phyloP scores from a whole-genome alignment of 768 basidiomycete species.

The Termitomyces titanicus region DNA sequence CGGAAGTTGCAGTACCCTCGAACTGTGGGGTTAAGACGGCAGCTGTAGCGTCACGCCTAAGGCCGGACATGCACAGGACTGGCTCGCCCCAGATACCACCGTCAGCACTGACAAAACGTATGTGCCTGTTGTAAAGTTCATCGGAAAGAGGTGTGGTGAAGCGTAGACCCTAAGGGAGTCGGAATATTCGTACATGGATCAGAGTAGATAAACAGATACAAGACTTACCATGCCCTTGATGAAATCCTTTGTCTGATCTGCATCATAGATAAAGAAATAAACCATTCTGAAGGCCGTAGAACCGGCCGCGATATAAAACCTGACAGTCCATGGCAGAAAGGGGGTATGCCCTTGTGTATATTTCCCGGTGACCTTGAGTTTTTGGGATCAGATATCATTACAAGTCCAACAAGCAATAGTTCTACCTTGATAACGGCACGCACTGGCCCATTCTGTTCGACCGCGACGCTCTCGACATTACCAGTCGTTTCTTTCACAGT shows the following conservation, averaged over 20 bases:
- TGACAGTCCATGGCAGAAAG: constrained; percentile 32
- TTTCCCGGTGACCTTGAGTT: constrained; percentile 28
- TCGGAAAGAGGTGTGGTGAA: constrained; percentile 32
- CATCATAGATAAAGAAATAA: constrained; percentile 37
- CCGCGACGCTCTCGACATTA: constrained; percentile 23
- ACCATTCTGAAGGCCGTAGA: constrained; percentile 28
- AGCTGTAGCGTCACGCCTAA: constrained; percentile 34
- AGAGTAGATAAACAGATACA: background rate
- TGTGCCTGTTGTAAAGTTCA: constrained; percentile 30
- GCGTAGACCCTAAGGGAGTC: constrained; percentile 21
- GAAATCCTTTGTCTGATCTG: constrained; percentile 34
- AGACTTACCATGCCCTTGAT: constrained; percentile 30
- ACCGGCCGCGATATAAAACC: constrained; percentile 33
- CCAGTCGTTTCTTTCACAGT: constrained; percentile 22
- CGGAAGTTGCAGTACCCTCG: constrained; percentile 28
- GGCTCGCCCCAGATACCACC: constrained; percentile 37
- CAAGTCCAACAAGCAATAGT: background rate
- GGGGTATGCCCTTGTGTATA: constrained; percentile 30
- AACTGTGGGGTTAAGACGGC: constrained; percentile 34
- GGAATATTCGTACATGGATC: background rate
- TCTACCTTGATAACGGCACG: constrained; percentile 33
- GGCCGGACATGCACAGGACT: constrained; percentile 31
- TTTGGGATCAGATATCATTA: background rate
- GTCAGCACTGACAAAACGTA: constrained; percentile 29
- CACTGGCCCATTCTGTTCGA: constrained; percentile 34